These are phyloP conservation scores for Alloteropsis semialata DNA, from an alignment of 176 grass and related monocot species.

Conservation along the genomic window DNA sequence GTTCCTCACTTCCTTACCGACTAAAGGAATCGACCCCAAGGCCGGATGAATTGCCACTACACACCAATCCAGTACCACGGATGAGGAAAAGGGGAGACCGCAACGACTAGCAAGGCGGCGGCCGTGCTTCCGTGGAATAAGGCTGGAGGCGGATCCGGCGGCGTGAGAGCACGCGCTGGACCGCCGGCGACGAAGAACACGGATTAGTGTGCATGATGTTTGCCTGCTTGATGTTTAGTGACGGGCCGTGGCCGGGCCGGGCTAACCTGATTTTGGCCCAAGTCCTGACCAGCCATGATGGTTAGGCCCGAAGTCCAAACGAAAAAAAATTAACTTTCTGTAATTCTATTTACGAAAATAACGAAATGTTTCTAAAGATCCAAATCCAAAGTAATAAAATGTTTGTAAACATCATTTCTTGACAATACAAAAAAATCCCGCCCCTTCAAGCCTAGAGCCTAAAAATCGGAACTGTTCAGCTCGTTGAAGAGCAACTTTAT, in stretches of 20 bases:
- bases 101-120: not conserved
- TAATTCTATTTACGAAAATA: too few relatives aligned
- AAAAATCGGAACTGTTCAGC: too few relatives aligned
- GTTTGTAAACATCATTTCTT: too few relatives aligned
- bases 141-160: not conserved
- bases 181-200: not conserved
- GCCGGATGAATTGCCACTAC: not conserved
- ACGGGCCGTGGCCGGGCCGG: not conserved
- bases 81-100: not conserved
- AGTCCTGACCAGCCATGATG: not conserved
- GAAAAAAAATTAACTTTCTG: not conserved
- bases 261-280: not conserved
- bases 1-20: conserved; percentile 7
- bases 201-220: not conserved
- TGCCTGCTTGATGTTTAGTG: not conserved
- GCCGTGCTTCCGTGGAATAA: not conserved
- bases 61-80: not conserved
- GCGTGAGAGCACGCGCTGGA: not conserved
- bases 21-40: not conserved
- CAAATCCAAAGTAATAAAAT: too few relatives aligned
- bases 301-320: not conserved
- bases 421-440: too few relatives aligned
- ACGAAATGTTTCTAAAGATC: too few relatives aligned
- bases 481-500: too few relatives aligned
- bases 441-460: too few relatives aligned